Percentiles rank a stretch among this genome's conserved stretches.
phyloP scores from a whole-genome alignment of 2,329 filamentous ascomycete genomes.

The Colletotrichum lini region DNA sequence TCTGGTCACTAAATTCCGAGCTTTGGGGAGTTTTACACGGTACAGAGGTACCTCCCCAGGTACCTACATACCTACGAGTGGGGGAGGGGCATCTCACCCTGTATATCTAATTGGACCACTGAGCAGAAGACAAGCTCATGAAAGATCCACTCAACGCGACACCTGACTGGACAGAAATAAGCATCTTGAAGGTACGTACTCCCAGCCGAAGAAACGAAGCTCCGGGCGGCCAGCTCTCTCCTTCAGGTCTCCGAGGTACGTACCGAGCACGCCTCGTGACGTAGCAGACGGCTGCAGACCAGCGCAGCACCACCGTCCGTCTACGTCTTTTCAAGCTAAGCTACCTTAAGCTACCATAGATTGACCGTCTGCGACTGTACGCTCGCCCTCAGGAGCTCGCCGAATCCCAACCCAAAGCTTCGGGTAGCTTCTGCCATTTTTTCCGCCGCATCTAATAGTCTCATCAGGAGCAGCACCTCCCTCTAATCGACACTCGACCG shows the following conservation, averaged over 20 bases:
- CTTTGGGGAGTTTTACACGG: not conserved
- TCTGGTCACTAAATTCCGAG: constrained; percentile 25
- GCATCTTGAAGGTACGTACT: not conserved
- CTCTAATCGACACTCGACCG: not conserved
- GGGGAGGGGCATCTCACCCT: constrained; percentile 38
- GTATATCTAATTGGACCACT: constrained; percentile 29
- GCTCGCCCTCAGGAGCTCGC: constrained; percentile 20
- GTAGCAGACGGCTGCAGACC: constrained; percentile 39
- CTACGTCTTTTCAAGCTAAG: constrained; percentile 25
- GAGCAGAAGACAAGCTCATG: not conserved
- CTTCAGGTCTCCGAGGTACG: constrained; percentile 10
- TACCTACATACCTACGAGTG: not conserved
- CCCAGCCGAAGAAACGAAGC: not conserved
- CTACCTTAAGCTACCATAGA: not conserved
- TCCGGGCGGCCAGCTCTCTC: not conserved
- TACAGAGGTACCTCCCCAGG: no score
- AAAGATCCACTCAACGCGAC: not conserved
- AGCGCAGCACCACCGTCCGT: constrained; percentile 1
- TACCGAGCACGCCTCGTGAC: constrained; percentile 38
- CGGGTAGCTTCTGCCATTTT: constrained; percentile 1
- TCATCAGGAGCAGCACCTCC: not conserved
- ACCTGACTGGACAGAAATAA: not conserved
- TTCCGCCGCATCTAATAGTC: not conserved
- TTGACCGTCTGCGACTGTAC: not conserved
- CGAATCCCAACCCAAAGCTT: constrained; percentile 11